These are phyloP conservation scores for Penicillium samsonianum DNA, from an alignment of 495 filamentous ascomycete genomes.

Conservation along the genomic window DNA sequence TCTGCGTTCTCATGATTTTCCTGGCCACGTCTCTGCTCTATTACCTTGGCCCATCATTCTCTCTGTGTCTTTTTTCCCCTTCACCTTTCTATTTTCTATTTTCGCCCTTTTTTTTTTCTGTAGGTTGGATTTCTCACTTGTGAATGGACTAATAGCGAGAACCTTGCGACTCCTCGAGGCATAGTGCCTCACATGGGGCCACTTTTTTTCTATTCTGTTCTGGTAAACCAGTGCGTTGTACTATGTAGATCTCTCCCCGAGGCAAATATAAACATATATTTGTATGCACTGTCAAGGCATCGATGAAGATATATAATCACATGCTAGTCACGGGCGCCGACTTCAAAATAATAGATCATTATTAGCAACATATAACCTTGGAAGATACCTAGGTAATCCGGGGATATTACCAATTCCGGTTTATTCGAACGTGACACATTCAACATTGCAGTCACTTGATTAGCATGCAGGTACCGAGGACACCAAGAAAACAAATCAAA, in stretches of 20 bases:
- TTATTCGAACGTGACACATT: neutral
- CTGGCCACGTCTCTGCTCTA: slow-evolving; percentile 27
- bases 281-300: neutral
- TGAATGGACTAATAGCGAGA: slow-evolving; percentile 47
- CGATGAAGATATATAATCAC: neutral
- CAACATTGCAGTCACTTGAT: neutral
- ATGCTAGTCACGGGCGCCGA: slow-evolving; percentile 1
- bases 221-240: slow-evolving; percentile 1
- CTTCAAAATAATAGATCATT: neutral
- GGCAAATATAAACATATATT: neutral
- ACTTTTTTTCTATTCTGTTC: slow-evolving; percentile 12
- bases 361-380: neutral
- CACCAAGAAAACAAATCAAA: neutral
- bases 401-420: neutral
- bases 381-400: neutral
- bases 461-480: slow-evolving; percentile 1
- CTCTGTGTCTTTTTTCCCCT: slow-evolving; percentile 24
- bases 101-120: slow-evolving; percentile 28
- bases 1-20: slow-evolving; percentile 27
- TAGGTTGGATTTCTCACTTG: slow-evolving; percentile 47
- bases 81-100: slow-evolving; percentile 18
- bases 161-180: slow-evolving; percentile 15
- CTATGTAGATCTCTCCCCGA: neutral
- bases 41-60: slow-evolving; percentile 33
- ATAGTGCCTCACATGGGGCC: slow-evolving; percentile 16